These are phyloP conservation scores for Hypoxylon rickii DNA, from an alignment of 495 filamentous ascomycete species.

Conservation along the genomic window DNA sequence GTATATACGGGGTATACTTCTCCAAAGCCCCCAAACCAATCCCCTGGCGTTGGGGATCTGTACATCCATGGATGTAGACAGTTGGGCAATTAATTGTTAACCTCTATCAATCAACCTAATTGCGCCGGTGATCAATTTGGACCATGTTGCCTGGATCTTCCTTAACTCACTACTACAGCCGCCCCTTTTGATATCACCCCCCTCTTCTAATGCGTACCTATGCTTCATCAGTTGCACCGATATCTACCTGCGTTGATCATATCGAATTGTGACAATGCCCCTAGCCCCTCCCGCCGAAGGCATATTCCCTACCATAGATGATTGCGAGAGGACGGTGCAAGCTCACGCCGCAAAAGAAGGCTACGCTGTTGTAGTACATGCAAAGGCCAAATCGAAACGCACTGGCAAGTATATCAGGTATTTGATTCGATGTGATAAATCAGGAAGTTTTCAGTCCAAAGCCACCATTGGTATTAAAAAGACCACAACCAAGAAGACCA, in stretches of 20 bases:
- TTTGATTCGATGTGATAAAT: slow-evolving; percentile 39
- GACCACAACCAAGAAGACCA: slow-evolving; percentile 38
- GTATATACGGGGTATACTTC: too few species aligned
- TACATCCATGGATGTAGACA: too few species aligned
- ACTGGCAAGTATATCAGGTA: slow-evolving; percentile 38
- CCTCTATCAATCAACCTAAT: neutral
- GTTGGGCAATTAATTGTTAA: neutral
- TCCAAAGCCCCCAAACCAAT: too few species aligned
- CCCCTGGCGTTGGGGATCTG: too few species aligned
- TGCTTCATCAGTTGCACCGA: too few species aligned
- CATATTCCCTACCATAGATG: slow-evolving; percentile 32
- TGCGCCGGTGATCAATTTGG: neutral
- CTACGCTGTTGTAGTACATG: slow-evolving; percentile 35
- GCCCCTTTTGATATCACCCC: too few species aligned
- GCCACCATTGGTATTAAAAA: slow-evolving; percentile 34
- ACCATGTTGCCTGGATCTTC: slow-evolving; percentile 22
- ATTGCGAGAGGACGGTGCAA: slow-evolving; percentile 31
- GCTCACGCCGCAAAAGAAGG: slow-evolving; percentile 36
- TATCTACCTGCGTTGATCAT: too few species aligned
- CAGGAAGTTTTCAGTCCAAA: slow-evolving; percentile 36
- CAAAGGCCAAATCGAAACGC: slow-evolving; percentile 35
- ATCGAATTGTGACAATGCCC: slow-evolving; percentile 33
- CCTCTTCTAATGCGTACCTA: too few species aligned
- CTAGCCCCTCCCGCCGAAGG: slow-evolving; percentile 36
- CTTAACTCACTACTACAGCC: slow-evolving; percentile 24